Evolutionary conservation across 345 rosid genomes (phyloP).

Genomic region (Populus simonii): DNA sequence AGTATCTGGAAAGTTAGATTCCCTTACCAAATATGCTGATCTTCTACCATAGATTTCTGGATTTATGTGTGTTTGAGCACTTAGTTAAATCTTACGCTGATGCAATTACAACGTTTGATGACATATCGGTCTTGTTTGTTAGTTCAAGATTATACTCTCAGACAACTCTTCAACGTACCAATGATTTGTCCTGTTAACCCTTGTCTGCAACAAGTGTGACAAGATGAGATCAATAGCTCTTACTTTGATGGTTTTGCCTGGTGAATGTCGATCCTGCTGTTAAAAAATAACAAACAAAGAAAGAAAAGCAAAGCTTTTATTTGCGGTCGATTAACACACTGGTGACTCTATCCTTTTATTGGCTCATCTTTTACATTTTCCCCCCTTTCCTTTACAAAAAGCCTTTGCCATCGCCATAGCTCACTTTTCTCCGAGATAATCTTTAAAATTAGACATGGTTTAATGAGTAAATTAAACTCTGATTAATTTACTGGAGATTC

Average conservation of each 20-base stretch:
- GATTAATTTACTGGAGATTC: not conserved
- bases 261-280: not conserved
- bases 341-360: not conserved
- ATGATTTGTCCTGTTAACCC: constrained; percentile 16
- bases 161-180: not conserved
- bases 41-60: not conserved
- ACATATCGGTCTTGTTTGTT: not conserved
- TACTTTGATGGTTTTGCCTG: constrained; percentile 36
- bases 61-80: not conserved
- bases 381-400: constrained; percentile 4
- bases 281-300: not conserved
- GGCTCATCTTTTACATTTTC: not conserved
- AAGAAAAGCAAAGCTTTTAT: not conserved
- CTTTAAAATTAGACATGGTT: not conserved
- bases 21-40: not conserved
- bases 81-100: too few species aligned
- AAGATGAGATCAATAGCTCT: constrained; percentile 21
- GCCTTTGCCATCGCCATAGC: constrained; percentile 2
- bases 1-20: not conserved
- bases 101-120: not conserved
- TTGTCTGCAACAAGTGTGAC: constrained; percentile 25
- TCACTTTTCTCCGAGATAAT: not conserved
- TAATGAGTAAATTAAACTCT: not conserved
- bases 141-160: not conserved
- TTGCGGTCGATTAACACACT: not conserved